phyloP scores from a whole-genome alignment of 1,284 basidiomycete species.

The Peniophora sp. region DNA sequence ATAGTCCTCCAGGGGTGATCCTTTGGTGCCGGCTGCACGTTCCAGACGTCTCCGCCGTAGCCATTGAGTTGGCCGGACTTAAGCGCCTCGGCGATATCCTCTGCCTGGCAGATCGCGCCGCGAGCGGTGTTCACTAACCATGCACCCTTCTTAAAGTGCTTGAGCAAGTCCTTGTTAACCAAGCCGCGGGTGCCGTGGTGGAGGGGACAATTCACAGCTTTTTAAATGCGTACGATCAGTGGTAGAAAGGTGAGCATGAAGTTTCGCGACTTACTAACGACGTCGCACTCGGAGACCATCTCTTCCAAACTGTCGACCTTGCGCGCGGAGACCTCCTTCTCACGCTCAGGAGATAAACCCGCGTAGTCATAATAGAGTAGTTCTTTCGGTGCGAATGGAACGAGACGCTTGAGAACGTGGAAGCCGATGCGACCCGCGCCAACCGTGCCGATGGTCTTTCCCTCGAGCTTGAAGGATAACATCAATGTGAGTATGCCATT shows the following conservation, averaged over 20 bases:
- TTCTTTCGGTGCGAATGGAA: constrained; percentile 87
- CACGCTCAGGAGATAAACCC: constrained; percentile 38
- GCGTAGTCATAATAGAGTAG: constrained; percentile 89
- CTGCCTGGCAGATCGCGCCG: constrained; percentile 84
- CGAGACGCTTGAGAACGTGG: constrained; percentile 83
- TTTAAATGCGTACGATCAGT: background rate
- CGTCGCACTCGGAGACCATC: constrained; percentile 77
- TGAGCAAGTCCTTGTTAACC: constrained; percentile 76
- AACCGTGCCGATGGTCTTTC: constrained; percentile 86
- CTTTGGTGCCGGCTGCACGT: constrained; percentile 77
- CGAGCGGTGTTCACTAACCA: constrained; percentile 93
- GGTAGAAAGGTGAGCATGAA: no score
- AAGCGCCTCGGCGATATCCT: constrained; percentile 74
- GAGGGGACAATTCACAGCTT: constrained; percentile 88
- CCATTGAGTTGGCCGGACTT: constrained; percentile 70
- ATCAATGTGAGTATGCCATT: no score
- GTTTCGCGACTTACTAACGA: constrained; percentile 34
- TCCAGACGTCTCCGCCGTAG: constrained; percentile 67
- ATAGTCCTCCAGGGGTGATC: constrained; percentile 84
- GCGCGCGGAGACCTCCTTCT: constrained; percentile 63
- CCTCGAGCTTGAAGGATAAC: constrained; percentile 43
- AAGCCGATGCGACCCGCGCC: constrained; percentile 86
- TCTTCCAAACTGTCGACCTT: constrained; percentile 76
- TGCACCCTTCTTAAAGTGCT: constrained; percentile 84
- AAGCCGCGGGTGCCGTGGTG: constrained; percentile 83